Conservation (phyloP, 2,329 filamentous ascomycete genomes). For the Cladosporium sp. region DNA sequence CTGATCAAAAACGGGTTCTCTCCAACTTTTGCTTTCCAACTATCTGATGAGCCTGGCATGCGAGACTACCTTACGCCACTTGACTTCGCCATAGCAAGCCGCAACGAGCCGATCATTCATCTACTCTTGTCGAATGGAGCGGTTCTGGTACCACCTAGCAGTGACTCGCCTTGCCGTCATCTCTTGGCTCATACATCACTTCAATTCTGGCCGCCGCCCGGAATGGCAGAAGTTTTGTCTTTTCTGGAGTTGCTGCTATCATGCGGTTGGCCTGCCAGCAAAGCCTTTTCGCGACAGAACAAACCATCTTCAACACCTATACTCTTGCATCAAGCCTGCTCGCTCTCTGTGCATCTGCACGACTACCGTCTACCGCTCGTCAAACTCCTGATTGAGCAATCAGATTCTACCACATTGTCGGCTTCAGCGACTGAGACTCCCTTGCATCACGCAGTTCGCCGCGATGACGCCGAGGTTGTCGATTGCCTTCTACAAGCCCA, state of each 20-base stretch:
- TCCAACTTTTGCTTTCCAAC: neutral
- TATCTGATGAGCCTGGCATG: neutral
- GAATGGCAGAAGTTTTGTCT: neutral
- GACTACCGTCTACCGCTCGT: slow-evolving; percentile 3
- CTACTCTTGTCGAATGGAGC: neutral
- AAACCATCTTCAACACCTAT: neutral
- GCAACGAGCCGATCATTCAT: neutral
- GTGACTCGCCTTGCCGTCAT: slow-evolving; percentile 1
- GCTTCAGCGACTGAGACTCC: neutral
- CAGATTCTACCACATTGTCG: neutral
- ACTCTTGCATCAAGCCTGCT: neutral
- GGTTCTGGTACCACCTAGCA: neutral
- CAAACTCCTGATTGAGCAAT: neutral
- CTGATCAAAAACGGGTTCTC: slow-evolving; percentile 5
- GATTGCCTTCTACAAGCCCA: neutral
- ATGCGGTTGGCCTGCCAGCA: neutral
- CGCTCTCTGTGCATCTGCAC: neutral
- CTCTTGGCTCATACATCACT: neutral
- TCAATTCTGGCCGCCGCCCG: neutral
- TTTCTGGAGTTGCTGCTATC: neutral
- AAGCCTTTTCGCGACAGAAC: neutral
- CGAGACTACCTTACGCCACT: neutral
- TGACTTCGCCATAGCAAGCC: neutral
- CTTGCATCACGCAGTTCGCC: neutral
- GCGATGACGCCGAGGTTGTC: neutral